These are phyloP conservation scores for Termitomyces sp. DNA, from an alignment of 768 basidiomycete genomes.

Conservation along the genomic window DNA sequence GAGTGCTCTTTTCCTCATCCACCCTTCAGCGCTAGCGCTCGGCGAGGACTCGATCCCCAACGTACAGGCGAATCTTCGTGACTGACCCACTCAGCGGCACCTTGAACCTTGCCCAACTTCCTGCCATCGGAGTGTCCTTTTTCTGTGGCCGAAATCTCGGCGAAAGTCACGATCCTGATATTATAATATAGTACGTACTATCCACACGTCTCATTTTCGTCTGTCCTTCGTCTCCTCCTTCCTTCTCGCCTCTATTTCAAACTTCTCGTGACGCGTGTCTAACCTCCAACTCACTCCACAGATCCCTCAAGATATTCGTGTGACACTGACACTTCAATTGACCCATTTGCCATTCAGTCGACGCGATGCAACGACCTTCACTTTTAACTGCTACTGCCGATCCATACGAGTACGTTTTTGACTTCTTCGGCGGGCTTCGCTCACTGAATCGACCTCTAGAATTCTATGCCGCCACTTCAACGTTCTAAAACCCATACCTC, in stretches of 20 bases:
- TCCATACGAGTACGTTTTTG: slow-evolving; percentile 33
- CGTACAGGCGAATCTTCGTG: background rate
- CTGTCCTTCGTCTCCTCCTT: background rate
- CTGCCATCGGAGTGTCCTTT: slow-evolving; percentile 5
- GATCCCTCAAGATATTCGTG: background rate
- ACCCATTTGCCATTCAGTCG: background rate
- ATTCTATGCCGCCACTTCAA: slow-evolving; percentile 47
- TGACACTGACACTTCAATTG: slow-evolving; percentile 2
- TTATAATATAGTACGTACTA: slow-evolving; percentile 12
- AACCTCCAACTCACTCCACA: background rate
- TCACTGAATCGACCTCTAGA: slow-evolving; percentile 24
- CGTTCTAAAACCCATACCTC: slow-evolving; percentile 24
- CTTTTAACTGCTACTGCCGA: slow-evolving; percentile 28
- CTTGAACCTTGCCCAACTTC: background rate
- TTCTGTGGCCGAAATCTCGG: slow-evolving; percentile 9
- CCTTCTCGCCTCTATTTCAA: background rate
- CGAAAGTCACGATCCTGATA: slow-evolving; percentile 2
- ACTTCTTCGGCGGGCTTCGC: background rate
- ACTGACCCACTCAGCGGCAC: background rate
- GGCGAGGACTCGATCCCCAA: background rate
- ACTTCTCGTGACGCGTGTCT: slow-evolving; percentile 8
- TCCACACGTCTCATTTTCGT: background rate
- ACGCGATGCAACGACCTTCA: slow-evolving; percentile 32
- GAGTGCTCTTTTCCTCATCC: background rate
- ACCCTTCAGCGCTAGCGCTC: background rate